Evolutionary conservation across 805 yeast species (phyloP).

Genomic region (Monosporozyma yasuniensis): DNA sequence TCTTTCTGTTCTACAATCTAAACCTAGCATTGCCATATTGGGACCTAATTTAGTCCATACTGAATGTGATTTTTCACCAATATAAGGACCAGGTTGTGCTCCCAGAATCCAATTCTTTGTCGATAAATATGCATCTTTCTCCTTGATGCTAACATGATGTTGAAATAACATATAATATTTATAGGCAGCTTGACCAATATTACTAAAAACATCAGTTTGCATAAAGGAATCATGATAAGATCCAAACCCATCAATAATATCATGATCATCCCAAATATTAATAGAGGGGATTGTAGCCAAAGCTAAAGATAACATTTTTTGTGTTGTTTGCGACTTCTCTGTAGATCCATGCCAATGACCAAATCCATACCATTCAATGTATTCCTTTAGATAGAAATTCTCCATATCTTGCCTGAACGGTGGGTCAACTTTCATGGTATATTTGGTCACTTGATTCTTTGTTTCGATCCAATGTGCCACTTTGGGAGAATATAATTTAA

Average conservation of each 20-base stretch:
- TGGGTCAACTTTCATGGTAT: constrained; percentile 35
- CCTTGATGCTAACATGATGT: constrained; percentile 57
- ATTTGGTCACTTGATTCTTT: constrained; percentile 40
- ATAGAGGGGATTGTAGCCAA: constrained; percentile 76
- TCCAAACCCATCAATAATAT: constrained; percentile 93
- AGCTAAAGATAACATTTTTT: constrained; percentile 61
- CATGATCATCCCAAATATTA: constrained; percentile 90
- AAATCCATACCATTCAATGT: constrained; percentile 80
- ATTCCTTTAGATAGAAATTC: constrained; percentile 61
- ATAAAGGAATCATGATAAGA: constrained; percentile 73
- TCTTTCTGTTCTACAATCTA: constrained; percentile 93
- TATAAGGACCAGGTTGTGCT: constrained; percentile 46
- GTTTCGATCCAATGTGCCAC: constrained; percentile 58
- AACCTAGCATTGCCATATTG: constrained; percentile 60
- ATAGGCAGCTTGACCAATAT: constrained; percentile 73
- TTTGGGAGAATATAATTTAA: constrained; percentile 46
- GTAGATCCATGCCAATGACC: constrained; percentile 72
- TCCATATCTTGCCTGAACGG: constrained; percentile 49
- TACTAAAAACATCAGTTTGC: constrained; percentile 56
- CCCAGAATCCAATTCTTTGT: constrained; percentile 60
- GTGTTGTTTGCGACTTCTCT: constrained; percentile 50
- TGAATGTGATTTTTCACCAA: constrained; percentile 58
- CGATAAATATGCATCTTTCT: constrained; percentile 30
- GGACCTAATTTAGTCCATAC: constrained; percentile 66
- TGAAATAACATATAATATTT: constrained; percentile 87